phyloP scores from a whole-genome alignment of 2,329 filamentous ascomycete species.

The Microsporum canis region DNA sequence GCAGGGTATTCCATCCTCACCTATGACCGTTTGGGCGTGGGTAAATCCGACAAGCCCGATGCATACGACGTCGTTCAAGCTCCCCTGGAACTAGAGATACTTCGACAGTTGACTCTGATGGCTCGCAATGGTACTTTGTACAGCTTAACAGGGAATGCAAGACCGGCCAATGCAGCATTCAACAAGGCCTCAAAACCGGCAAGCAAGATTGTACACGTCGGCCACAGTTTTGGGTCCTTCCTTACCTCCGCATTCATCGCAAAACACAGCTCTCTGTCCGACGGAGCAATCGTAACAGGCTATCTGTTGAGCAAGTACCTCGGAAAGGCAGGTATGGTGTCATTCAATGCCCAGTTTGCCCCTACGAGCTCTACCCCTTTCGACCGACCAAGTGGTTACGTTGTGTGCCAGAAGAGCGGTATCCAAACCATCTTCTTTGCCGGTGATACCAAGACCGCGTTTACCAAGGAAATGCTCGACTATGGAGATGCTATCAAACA shows the following conservation, averaged over 20 bases:
- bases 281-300: slow-evolving; percentile 32
- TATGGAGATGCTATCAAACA: slow-evolving; percentile 15
- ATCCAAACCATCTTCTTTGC: slow-evolving; percentile 16
- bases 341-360: slow-evolving; percentile 12
- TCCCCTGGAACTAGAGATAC: slow-evolving; percentile 30
- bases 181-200: slow-evolving; percentile 15
- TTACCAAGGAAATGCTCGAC: slow-evolving; percentile 13
- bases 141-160: slow-evolving; percentile 12
- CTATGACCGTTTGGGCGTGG: slow-evolving; percentile 32
- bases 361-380: slow-evolving; percentile 5
- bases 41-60: slow-evolving; percentile 28
- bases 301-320: slow-evolving; percentile 22
- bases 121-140: slow-evolving; percentile 26
- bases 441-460: slow-evolving; percentile 11
- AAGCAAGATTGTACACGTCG: slow-evolving; percentile 27
- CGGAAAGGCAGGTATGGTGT: slow-evolving; percentile 5
- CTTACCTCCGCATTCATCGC: slow-evolving; percentile 25
- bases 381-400: slow-evolving; percentile 8
- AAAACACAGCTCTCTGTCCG: slow-evolving; percentile 25
- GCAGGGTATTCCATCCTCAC: slow-evolving; percentile 32
- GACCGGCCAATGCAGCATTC: slow-evolving; percentile 5
- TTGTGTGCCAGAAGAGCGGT: slow-evolving; percentile 10
- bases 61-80: slow-evolving; percentile 32
- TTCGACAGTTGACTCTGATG: slow-evolving; percentile 28
- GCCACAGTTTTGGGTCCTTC: slow-evolving; percentile 29